Evolutionary conservation across 1,139 yeast genomes (phyloP).

Genomic region (Saccharomycopsis hybrid): DNA sequence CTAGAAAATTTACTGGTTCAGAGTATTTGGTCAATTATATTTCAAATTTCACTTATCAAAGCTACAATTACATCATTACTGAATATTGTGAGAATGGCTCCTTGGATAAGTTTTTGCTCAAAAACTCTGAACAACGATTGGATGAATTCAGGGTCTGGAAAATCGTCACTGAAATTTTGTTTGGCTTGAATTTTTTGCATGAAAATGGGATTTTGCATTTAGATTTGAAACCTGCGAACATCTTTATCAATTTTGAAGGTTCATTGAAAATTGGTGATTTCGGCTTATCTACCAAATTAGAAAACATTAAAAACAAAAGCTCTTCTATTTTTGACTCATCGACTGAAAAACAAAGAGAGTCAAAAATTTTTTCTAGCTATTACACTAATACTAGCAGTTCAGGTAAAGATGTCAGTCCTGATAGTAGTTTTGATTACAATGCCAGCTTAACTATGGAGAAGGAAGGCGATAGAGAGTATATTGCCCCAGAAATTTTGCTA

Average conservation of each 20-base stretch:
- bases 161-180: constrained; percentile 72
- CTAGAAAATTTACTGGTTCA: constrained; percentile 14
- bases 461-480: constrained; percentile 96
- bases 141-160: constrained; percentile 99
- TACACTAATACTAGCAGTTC: background rate
- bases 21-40: constrained; percentile 20
- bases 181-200: constrained; percentile 80
- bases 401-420: constrained; percentile 22
- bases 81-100: constrained; percentile 96
- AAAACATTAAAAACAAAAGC: background rate
- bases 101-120: constrained; percentile 69
- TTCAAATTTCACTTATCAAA: constrained; percentile 11
- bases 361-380: constrained; percentile 6
- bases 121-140: constrained; percentile 65
- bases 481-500: constrained; percentile 92
- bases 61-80: constrained; percentile 69
- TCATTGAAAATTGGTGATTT: constrained; percentile 80
- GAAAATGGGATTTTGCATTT: constrained; percentile 69
- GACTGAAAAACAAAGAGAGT: background rate
- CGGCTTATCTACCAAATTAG: constrained; percentile 42
- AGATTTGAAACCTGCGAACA: constrained; percentile 92
- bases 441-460: constrained; percentile 50
- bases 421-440: constrained; percentile 31
- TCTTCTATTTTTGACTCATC: background rate
- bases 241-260: constrained; percentile 93